These are phyloP conservation scores for Scedosporium boydii DNA, from an alignment of 2,329 filamentous ascomycete genomes.

Conservation along the genomic window DNA sequence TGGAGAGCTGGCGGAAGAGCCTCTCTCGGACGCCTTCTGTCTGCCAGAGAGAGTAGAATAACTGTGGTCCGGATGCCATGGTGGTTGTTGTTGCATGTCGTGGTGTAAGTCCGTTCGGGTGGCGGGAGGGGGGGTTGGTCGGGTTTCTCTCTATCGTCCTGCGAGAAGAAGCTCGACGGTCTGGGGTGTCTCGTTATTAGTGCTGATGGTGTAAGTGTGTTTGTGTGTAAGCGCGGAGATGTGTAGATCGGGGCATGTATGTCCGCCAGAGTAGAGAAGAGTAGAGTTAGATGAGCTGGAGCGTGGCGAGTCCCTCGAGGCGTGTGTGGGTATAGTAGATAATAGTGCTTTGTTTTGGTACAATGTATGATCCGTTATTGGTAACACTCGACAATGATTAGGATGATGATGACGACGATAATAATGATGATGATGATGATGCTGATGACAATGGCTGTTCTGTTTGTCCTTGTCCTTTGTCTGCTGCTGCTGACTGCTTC, in stretches of 20 bases:
- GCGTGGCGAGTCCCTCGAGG: not conserved
- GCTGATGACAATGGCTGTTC: not conserved
- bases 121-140: not conserved
- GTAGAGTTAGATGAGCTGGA: not conserved
- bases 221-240: not conserved
- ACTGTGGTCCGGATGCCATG: slow-evolving; percentile 41
- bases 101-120: slow-evolving; percentile 8
- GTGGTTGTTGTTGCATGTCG: slow-evolving; percentile 38
- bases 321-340: not conserved
- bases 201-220: not conserved
- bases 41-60: slow-evolving; percentile 48
- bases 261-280: not conserved
- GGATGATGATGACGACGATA: not conserved
- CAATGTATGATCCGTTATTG: not conserved
- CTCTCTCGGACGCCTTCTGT: slow-evolving; percentile 37
- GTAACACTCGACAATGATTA: no score
- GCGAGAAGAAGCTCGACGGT: not conserved
- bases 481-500: not conserved
- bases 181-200: not conserved
- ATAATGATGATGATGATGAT: not conserved
- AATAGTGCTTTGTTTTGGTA: not conserved
- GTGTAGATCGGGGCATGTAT: not conserved
- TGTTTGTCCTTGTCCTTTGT: not conserved
- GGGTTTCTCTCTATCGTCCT: not conserved
- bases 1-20: slow-evolving; percentile 39